Percentiles rank a stretch among this genome's conserved stretches.
phyloP scores from a whole-genome alignment of 768 basidiomycete genomes.

The Termitomyces sp. region DNA sequence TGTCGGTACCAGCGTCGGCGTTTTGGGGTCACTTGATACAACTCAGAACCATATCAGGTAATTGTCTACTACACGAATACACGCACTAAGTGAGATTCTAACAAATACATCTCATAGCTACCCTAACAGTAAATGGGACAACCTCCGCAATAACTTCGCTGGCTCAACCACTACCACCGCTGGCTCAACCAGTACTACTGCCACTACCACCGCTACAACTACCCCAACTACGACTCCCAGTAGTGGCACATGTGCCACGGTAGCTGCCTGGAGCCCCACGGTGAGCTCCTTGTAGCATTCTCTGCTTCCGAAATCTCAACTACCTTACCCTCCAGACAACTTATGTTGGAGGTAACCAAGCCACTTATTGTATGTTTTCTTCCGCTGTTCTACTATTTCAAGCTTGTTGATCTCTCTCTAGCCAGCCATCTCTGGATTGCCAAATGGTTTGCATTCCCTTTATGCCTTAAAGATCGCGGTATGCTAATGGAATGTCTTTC shows the following conservation, averaged over 20 bases:
- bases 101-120: slow-evolving; percentile 31
- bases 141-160: slow-evolving; percentile 62
- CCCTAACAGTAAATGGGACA: slow-evolving; percentile 70
- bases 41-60: slow-evolving; percentile 65
- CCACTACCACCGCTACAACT: slow-evolving; percentile 19
- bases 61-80: not conserved
- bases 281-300: slow-evolving; percentile 20
- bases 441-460: slow-evolving; percentile 34
- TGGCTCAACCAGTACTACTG: slow-evolving; percentile 18
- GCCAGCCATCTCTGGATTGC: slow-evolving; percentile 55
- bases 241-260: slow-evolving; percentile 34
- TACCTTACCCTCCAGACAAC: slow-evolving; percentile 24
- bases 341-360: slow-evolving; percentile 44
- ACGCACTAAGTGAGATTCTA: not conserved
- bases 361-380: slow-evolving; percentile 36
- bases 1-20: slow-evolving; percentile 42
- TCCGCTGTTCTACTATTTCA: not conserved
- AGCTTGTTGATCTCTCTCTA: slow-evolving; percentile 14
- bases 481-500: not conserved
- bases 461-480: not conserved
- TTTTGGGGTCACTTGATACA: slow-evolving; percentile 52
- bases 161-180: slow-evolving; percentile 20
- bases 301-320: not conserved
- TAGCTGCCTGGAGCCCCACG: slow-evolving; percentile 44
- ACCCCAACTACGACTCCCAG: slow-evolving; percentile 24